These are phyloP conservation scores for Ogataea salicorniae DNA, from an alignment of 805 yeast species.

Conservation along the genomic window DNA sequence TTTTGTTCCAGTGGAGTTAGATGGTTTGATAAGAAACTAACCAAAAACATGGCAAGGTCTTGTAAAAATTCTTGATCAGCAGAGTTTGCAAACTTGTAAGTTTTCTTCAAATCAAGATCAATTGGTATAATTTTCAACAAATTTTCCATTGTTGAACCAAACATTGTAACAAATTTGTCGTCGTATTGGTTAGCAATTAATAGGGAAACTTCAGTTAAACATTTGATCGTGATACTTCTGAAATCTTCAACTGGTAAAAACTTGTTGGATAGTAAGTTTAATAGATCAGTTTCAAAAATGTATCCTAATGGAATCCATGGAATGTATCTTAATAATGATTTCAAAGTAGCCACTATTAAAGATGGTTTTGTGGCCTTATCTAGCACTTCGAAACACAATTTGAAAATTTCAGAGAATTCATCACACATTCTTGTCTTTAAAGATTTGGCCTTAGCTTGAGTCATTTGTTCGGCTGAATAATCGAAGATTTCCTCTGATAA, in stretches of 20 bases:
- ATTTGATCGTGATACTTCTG: slow-evolving; percentile 80
- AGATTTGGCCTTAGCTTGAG: slow-evolving; percentile 86
- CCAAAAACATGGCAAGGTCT: slow-evolving; percentile 88
- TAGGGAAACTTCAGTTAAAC: slow-evolving; percentile 85
- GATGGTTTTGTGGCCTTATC: slow-evolving; percentile 86
- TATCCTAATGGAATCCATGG: slow-evolving; percentile 94
- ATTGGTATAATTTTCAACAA: slow-evolving; percentile 66
- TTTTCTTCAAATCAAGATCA: slow-evolving; percentile 60
- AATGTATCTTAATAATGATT: slow-evolving; percentile 75
- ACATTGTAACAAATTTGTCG: slow-evolving; percentile 60
- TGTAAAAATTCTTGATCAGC: slow-evolving; percentile 91
- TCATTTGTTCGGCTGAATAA: slow-evolving; percentile 91
- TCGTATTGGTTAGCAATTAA: slow-evolving; percentile 52
- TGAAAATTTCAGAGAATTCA: slow-evolving; percentile 90
- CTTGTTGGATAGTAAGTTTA: slow-evolving; percentile 66
- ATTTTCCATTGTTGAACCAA: slow-evolving; percentile 67
- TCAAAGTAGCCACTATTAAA: slow-evolving; percentile 76
- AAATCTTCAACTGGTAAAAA: slow-evolving; percentile 75
- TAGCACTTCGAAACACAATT: slow-evolving; percentile 86
- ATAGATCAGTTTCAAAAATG: slow-evolving; percentile 80
- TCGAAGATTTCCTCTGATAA: slow-evolving; percentile 96
- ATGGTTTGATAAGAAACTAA: slow-evolving; percentile 78
- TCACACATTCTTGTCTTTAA: slow-evolving; percentile 79
- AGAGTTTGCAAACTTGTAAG: slow-evolving; percentile 71
- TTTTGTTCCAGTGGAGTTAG: slow-evolving; percentile 58